A percentile compares a stretch with the other conserved stretches of the same genome.
Conservation (phyloP, 2,329 filamentous ascomycete genomes). For the Cladorrhinum sp. region DNA sequence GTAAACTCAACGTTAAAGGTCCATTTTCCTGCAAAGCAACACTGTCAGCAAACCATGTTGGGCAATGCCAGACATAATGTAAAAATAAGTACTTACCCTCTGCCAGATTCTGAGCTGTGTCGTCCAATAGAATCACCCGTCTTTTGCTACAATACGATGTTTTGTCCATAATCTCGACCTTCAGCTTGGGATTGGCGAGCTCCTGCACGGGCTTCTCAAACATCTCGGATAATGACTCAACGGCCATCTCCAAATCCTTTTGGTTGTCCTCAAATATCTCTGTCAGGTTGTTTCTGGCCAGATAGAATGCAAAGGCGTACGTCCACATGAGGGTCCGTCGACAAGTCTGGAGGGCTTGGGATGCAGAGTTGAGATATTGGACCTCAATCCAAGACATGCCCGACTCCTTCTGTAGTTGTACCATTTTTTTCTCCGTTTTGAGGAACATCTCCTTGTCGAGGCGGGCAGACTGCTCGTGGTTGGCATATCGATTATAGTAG, state of each 20-base stretch:
- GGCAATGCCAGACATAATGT: background rate
- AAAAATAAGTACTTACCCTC: constrained; percentile 60
- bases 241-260: constrained; percentile 94
- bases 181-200: constrained; percentile 80
- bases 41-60: constrained; percentile 32
- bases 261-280: constrained; percentile 99
- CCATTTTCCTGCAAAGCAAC: constrained; percentile 43
- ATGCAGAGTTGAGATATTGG: constrained; percentile 91
- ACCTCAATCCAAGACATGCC: constrained; percentile 99
- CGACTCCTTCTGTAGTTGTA: constrained; percentile 86
- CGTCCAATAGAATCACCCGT: constrained; percentile 81
- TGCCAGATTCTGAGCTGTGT: constrained; percentile 89
- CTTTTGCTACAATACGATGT: constrained; percentile 95
- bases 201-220: constrained; percentile 96
- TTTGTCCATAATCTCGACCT: constrained; percentile 98
- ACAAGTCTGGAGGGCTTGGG: constrained; percentile 89
- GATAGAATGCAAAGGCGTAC: constrained; percentile 96
- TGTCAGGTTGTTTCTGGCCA: constrained; percentile 91
- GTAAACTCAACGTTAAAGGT: constrained; percentile 42
- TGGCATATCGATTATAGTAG: constrained; percentile 98
- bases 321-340: constrained; percentile 99
- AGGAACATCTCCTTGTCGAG: constrained; percentile 93
- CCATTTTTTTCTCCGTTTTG: constrained; percentile 99
- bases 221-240: constrained; percentile 97
- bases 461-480: constrained; percentile 96